phyloP scores from a whole-genome alignment of 768 basidiomycete genomes.

The Collybia sordida region DNA sequence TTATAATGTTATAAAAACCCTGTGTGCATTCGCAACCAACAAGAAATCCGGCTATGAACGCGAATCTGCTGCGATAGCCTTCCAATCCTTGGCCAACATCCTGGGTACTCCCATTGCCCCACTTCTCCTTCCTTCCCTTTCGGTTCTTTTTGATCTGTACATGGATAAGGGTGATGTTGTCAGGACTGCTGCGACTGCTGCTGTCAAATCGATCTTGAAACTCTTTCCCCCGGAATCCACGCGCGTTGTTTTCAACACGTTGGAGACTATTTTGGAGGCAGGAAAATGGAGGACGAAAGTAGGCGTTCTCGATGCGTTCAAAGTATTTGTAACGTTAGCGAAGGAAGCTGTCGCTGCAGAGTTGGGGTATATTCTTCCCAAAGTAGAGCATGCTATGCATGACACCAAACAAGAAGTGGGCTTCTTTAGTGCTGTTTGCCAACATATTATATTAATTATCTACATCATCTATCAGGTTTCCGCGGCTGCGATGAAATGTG shows the following conservation, averaged over 20 bases:
- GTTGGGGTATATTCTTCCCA: slow-evolving; percentile 78
- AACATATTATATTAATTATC: neutral
- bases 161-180: slow-evolving; percentile 96
- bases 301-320: slow-evolving; percentile 87
- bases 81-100: slow-evolving; percentile 68
- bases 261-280: slow-evolving; percentile 74
- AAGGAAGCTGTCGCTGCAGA: slow-evolving; percentile 80
- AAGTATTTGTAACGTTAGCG: slow-evolving; percentile 65
- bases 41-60: slow-evolving; percentile 89
- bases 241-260: slow-evolving; percentile 61
- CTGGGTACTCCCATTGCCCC: slow-evolving; percentile 74
- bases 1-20: slow-evolving; percentile 55
- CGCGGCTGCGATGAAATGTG: slow-evolving; percentile 83
- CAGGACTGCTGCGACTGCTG: slow-evolving; percentile 73
- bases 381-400: slow-evolving; percentile 89
- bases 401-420: slow-evolving; percentile 93
- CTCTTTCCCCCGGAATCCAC: slow-evolving; percentile 81
- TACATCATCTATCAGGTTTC: slow-evolving; percentile 60
- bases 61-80: slow-evolving; percentile 82
- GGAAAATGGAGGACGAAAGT: slow-evolving; percentile 96
- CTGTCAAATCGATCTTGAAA: slow-evolving; percentile 83
- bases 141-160: slow-evolving; percentile 77
- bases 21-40: slow-evolving; percentile 72
- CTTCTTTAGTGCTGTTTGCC: slow-evolving; percentile 9
- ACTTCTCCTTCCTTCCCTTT: slow-evolving; percentile 73